Evolutionary conservation across 768 basidiomycete genomes (phyloP).

Genomic region (Pleurotus sapidus): DNA sequence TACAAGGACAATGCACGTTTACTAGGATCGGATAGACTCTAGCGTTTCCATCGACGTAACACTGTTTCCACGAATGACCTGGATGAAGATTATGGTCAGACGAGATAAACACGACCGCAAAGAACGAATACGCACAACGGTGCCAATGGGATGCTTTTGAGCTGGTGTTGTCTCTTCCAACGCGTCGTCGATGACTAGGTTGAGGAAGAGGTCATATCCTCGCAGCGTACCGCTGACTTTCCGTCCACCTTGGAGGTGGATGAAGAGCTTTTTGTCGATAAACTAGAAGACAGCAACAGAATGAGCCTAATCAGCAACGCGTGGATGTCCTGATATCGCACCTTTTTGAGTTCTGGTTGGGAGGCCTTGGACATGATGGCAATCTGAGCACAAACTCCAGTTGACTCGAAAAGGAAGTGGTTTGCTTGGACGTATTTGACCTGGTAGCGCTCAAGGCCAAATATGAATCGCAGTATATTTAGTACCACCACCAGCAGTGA

Average conservation of each 20-base stretch:
- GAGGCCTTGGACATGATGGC: conserved; percentile 85
- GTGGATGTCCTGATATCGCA: conserved; percentile 23
- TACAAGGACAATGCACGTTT: neutral
- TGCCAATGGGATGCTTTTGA: conserved; percentile 88
- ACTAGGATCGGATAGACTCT: conserved; percentile 48
- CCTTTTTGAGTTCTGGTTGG: conserved; percentile 98
- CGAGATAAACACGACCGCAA: conserved; percentile 5
- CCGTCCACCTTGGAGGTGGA: conserved; percentile 91
- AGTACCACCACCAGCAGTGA: neutral
- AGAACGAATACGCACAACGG: conserved; percentile 62
- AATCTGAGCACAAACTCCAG: conserved; percentile 9
- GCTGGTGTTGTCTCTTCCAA: conserved; percentile 88
- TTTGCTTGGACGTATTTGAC: conserved; percentile 38
- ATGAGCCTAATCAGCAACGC: neutral
- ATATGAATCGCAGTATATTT: neutral
- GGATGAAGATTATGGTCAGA: conserved; percentile 9
- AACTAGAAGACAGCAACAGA: conserved; percentile 50
- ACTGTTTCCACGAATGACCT: conserved; percentile 97
- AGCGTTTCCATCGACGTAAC: conserved; percentile 94
- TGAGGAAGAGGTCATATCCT: conserved; percentile 98
- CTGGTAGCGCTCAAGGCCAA: neutral
- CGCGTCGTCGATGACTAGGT: conserved; percentile 95
- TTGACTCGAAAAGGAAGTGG: conserved; percentile 4
- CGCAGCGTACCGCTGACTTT: conserved; percentile 94
- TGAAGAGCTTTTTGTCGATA: conserved; percentile 97